Conservation (phyloP, 2,329 filamentous ascomycete genomes). For the Scedosporium boydii region DNA sequence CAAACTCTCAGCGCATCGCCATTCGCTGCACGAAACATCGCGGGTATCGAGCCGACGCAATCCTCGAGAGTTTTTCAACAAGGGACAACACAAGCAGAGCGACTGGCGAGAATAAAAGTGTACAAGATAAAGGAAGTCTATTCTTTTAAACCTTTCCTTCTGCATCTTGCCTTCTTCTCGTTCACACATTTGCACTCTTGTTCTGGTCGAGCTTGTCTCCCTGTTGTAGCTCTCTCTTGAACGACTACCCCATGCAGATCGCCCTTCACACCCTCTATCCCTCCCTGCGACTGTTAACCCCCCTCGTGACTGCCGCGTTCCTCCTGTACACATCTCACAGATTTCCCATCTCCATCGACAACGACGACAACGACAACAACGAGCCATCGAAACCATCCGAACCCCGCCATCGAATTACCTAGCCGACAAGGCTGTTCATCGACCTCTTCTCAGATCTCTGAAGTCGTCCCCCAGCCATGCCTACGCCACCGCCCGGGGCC, state of each 20-base stretch:
- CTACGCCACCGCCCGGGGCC: not conserved
- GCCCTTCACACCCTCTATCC: not conserved
- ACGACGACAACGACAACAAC: not conserved
- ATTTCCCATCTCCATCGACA: not conserved
- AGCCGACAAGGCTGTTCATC: not conserved
- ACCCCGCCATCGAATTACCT: not conserved
- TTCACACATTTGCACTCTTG: not conserved
- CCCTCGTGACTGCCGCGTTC: not conserved
- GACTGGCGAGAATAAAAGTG: not conserved
- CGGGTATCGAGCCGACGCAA: conserved; percentile 3
- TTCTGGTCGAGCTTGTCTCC: not conserved
- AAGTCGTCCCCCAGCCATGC: not conserved
- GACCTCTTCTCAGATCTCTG: not conserved
- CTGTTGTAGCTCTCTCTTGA: not conserved
- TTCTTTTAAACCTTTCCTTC: not conserved
- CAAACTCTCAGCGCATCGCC: not conserved
- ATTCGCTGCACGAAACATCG: conserved; percentile 6
- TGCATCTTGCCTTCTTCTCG: not conserved
- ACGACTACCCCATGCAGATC: conserved; percentile 3
- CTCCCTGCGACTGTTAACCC: conserved; percentile 3
- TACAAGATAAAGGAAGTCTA: not conserved
- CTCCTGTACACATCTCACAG: not conserved
- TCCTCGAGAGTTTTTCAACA: not conserved
- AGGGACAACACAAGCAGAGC: not conserved
- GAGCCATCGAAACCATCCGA: not conserved